Percentiles rank a stretch among this genome's conserved stretches.
Conservation (phyloP, 2,329 filamentous ascomycete genomes). For the Niveomyces coronatus region DNA sequence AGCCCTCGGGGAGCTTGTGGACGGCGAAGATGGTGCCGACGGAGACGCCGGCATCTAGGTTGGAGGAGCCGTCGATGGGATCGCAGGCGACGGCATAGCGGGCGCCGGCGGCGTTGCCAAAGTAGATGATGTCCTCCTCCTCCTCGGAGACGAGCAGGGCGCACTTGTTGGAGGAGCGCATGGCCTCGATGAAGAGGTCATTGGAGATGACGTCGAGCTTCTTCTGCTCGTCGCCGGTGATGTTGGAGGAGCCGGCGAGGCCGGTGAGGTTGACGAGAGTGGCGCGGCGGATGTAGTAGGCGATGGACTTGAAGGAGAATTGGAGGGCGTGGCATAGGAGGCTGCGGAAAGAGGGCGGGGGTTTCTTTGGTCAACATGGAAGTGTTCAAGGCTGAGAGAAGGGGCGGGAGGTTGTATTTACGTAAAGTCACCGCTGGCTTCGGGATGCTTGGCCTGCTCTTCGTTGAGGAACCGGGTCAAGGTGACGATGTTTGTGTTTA, state of each 20-base stretch:
- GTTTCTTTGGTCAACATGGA: neutral
- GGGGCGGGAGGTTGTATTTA: conserved; percentile 35
- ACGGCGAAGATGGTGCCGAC: conserved; percentile 96
- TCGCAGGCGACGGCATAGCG: conserved; percentile 95
- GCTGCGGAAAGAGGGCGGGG: conserved; percentile 35
- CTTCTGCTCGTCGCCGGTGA: conserved; percentile 96
- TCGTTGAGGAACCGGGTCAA: conserved; percentile 93
- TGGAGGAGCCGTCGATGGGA: conserved; percentile 95
- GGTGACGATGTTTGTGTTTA: conserved; percentile 95
- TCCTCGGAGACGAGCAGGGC: conserved; percentile 94
- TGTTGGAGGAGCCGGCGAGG: conserved; percentile 88
- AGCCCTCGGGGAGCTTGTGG: conserved; percentile 75
- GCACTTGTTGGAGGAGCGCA: conserved; percentile 86
- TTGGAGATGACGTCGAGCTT: conserved; percentile 99
- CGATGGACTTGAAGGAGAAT: conserved; percentile 99
- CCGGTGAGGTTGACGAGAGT: conserved; percentile 93
- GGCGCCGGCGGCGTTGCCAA: conserved; percentile 63
- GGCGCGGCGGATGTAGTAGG: conserved; percentile 96
- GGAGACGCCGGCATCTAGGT: conserved; percentile 93
- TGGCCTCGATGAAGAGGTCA: conserved; percentile 91
- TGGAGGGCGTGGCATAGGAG: conserved; percentile 95
- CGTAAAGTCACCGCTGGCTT: conserved; percentile 98
- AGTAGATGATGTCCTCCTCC: conserved; percentile 85
- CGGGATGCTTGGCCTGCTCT: conserved; percentile 85
- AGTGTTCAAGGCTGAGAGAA: neutral